These are phyloP conservation scores for Capsicum rhomboideum DNA, from an alignment of 257 asterid species.

Conservation along the genomic window DNA sequence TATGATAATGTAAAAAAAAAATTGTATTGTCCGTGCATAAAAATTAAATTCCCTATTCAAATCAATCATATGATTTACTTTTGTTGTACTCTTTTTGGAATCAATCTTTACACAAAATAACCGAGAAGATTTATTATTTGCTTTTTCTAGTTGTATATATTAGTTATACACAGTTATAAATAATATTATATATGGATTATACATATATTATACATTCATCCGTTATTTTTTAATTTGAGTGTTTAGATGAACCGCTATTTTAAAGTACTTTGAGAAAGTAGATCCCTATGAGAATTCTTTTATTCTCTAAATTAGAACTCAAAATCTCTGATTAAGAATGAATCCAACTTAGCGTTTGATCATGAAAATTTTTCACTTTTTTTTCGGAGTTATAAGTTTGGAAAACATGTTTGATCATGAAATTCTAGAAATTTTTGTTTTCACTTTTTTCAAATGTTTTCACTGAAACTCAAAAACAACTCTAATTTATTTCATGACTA, in stretches of 20 bases:
- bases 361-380: no score
- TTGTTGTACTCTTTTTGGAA: background rate
- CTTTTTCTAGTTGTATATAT: no score
- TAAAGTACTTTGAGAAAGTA: background rate
- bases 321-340: background rate
- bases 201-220: background rate
- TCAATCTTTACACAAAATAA: background rate
- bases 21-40: accelerated
- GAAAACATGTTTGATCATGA: no score
- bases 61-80: background rate
- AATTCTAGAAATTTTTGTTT: no score
- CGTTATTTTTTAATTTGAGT: background rate
- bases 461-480: no score
- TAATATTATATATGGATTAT: no score
- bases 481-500: no score
- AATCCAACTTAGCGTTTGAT: no score
- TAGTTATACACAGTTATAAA: no score
- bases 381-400: no score
- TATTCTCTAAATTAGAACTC: background rate
- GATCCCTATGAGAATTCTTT: background rate
- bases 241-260: background rate
- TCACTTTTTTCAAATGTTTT: no score
- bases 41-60: background rate
- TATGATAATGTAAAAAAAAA: background rate
- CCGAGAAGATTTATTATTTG: no score